Evolutionary conservation across 805 yeast genomes (phyloP).

Genomic region (Hanseniaspora jakobsenii): DNA sequence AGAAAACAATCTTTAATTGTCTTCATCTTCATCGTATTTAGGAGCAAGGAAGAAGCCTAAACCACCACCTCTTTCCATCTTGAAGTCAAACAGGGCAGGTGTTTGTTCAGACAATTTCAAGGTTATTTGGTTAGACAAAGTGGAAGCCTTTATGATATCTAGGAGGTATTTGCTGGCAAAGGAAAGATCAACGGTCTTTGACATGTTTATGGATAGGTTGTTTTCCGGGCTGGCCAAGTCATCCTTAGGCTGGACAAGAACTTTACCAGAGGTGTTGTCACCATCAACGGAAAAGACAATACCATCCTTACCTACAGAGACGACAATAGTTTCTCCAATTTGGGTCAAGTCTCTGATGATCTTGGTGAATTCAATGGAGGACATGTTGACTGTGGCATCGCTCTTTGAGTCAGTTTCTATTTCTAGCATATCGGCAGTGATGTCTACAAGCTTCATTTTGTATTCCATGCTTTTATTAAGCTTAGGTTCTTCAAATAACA

Average conservation of each 20-base stretch:
- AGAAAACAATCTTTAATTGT: too few species aligned
- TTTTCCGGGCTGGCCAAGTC: conserved; percentile 73
- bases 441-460: conserved; percentile 84
- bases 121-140: conserved; percentile 64
- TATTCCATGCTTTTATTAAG: conserved; percentile 89
- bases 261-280: conserved; percentile 78
- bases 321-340: conserved; percentile 75
- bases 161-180: conserved; percentile 85
- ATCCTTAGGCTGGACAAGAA: conserved; percentile 71
- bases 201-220: conserved; percentile 61
- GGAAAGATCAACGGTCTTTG: conserved; percentile 75
- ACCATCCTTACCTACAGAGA: conserved; percentile 81
- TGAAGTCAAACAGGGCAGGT: conserved; percentile 89
- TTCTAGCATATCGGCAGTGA: conserved; percentile 85
- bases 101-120: conserved; percentile 79
- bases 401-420: conserved; percentile 82
- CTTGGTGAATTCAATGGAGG: conserved; percentile 77
- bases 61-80: conserved; percentile 71
- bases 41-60: conserved; percentile 95
- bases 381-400: conserved; percentile 76
- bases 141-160: conserved; percentile 84
- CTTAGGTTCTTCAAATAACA: conserved; percentile 82
- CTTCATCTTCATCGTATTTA: conserved; percentile 83
- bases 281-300: conserved; percentile 85
- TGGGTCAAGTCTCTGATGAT: conserved; percentile 78